Evolutionary conservation across 2,329 filamentous ascomycete genomes (phyloP).

Genomic region (Xylaria sp.): DNA sequence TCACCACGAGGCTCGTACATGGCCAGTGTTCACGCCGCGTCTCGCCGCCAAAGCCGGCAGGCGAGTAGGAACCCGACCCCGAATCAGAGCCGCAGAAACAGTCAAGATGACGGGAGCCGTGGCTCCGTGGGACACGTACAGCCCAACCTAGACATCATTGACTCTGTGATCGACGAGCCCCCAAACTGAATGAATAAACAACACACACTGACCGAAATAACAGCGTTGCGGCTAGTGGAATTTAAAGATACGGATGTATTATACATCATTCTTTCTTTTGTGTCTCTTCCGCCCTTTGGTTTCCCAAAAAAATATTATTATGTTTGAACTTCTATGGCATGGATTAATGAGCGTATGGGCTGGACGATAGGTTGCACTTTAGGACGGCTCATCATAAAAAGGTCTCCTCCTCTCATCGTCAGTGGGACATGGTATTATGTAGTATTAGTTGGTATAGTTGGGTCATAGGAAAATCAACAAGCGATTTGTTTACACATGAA

Average conservation of each 20-base stretch:
- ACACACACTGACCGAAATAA: not conserved
- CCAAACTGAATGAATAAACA: too few species aligned
- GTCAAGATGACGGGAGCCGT: slow-evolving; percentile 30
- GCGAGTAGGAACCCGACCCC: slow-evolving; percentile 38
- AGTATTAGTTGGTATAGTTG: not conserved
- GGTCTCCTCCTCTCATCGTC: not conserved
- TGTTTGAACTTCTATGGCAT: too few species aligned
- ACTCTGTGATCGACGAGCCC: too few species aligned
- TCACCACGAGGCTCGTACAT: slow-evolving; percentile 45
- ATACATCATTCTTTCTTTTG: not conserved
- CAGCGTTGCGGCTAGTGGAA: not conserved
- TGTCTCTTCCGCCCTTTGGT: not conserved
- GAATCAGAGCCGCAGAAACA: slow-evolving; percentile 41
- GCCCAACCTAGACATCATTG: too few species aligned
- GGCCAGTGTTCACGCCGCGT: slow-evolving; percentile 42
- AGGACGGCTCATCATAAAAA: too few species aligned
- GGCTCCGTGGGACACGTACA: too few species aligned
- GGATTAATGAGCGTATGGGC: slow-evolving; percentile 6
- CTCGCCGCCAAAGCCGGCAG: slow-evolving; percentile 42
- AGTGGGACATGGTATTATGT: not conserved
- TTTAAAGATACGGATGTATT: not conserved
- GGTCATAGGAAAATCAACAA: not conserved
- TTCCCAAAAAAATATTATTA: too few species aligned
- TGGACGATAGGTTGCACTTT: not conserved
- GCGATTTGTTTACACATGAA: not conserved